A percentile compares a stretch with the other conserved stretches of the same genome.
Evolutionary conservation across 2,329 filamentous ascomycete genomes (phyloP).

Genomic region (Colletotrichum sp.): DNA sequence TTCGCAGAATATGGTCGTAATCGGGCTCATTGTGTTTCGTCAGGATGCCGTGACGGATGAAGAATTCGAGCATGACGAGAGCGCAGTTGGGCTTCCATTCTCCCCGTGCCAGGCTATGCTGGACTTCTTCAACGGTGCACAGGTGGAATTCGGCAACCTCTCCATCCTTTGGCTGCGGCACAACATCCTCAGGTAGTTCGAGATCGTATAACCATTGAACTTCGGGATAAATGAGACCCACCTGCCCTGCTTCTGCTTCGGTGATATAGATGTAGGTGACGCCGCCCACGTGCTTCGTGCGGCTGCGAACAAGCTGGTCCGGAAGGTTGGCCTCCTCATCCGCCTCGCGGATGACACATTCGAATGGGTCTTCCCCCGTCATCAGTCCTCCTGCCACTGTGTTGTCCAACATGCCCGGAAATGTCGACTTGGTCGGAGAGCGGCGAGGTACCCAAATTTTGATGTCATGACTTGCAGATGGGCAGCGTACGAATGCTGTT

Average conservation of each 20-base stretch:
- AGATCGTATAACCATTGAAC: constrained; percentile 92
- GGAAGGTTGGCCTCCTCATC: constrained; percentile 88
- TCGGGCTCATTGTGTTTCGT: constrained; percentile 80
- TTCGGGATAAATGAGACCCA: constrained; percentile 85
- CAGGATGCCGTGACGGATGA: constrained; percentile 82
- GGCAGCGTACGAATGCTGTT: constrained; percentile 68
- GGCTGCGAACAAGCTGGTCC: constrained; percentile 67
- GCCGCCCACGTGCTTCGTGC: constrained; percentile 65
- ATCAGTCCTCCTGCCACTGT: constrained; percentile 85
- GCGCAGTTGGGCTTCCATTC: constrained; percentile 95
- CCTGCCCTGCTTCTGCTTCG: constrained; percentile 80
- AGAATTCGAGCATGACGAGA: constrained; percentile 84
- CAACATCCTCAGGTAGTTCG: constrained; percentile 70
- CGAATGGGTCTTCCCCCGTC: constrained; percentile 79
- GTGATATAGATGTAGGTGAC: constrained; percentile 88
- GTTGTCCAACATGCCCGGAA: constrained; percentile 92
- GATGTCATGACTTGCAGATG: constrained; percentile 55
- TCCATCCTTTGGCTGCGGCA: constrained; percentile 80
- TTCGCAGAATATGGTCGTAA: constrained; percentile 75
- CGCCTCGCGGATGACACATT: constrained; percentile 83
- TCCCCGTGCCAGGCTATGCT: constrained; percentile 69
- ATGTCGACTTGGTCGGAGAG: constrained; percentile 81
- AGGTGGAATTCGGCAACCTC: constrained; percentile 89
- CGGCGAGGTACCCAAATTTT: constrained; percentile 86
- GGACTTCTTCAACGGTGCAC: constrained; percentile 77